Evolutionary conservation across 257 asterid genomes (phyloP), one percentile per base, ranked within the genome.

Genomic region (Striga asiatica): DNA sequence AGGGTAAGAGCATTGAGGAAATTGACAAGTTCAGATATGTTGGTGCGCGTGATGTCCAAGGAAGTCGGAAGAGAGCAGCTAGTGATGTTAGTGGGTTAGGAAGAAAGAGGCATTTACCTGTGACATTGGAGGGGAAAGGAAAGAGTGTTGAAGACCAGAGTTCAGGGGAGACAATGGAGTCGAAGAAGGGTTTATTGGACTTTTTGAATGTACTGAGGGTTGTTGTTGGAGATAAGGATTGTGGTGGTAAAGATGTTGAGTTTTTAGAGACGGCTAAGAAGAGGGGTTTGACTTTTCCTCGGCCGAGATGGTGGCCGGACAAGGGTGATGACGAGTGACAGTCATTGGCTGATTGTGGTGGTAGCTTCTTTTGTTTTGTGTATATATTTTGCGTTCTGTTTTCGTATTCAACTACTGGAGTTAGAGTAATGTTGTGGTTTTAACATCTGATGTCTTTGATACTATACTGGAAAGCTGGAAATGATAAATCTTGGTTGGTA

Each of bases 301-400:
- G 13, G 53, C 65, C 78, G 29, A 60, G 84, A 66, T 71, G 75
- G 78, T 74, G 81, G 84, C 61, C 70, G 1, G 16, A 60, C 2
- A 68, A 66, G 45, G 72, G 60, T 5, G 59, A 34, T 10, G 27
- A 43, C 5, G 25, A 43, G 50, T 43, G 50, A 43, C 24, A 6
- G 25, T 43, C 22, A 17, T 8, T 23, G 2, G 23, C 10, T 16
- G 27, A 17, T 19, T 7, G 19, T 43, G 50, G 4, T 43, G 50
- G 50, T 43, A 18, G 50, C 11, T 17, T 6, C 3, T 43, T 8
- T 42, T 17, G n/a, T n/a, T n/a, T n/a, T n/a, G n/a, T n/a, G n/a
- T n/a, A n/a, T n/a, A n/a, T n/a, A n/a, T n/a, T n/a, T n/a, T n/a
- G n/a, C n/a, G n/a, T n/a, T n/a, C n/a, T n/a, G n/a, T n/a, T n/a